Evolutionary conservation across 2,329 filamentous ascomycete species (phyloP), one percentile per base, ranked within the genome.

Genomic region (Sporothrix luriei): DNA sequence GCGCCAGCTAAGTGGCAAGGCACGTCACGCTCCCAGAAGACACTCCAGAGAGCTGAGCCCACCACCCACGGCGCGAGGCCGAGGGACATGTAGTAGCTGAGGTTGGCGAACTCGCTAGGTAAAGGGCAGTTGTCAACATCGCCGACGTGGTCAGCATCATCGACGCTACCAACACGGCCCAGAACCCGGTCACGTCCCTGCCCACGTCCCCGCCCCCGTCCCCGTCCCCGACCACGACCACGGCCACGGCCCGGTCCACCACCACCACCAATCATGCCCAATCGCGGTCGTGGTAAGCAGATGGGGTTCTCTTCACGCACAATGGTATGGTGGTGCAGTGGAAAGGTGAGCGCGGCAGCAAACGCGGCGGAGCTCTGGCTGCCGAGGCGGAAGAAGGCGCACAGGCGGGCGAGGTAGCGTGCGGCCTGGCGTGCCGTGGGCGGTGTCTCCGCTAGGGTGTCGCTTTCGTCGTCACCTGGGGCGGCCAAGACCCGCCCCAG

Each of bases 1-100:
- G 61, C 51, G 24, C 71, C 69, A 4, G 69, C 69, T 21, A 55
- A 40, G 24, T 70, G 48, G 52, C 66, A 72, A n/a, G 69, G 69
- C 61, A 72, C 68, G 21, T 59, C 66, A 1, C 66, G 69, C 61
- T 64, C 69, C 69, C 71, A 72, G 49, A 72, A 65, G n/a, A 70
- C 40, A 33, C 71, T 70, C 66, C 55, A 70, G 29, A 72, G 29
- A 16, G 49, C 51, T 57, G 65, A 43, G 11, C 61, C 52, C 2
- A 69, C 14, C 4, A 67, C 65, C 26, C 46, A n/a, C 9, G 43
- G 61, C 33, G 38, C 62, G 43, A 70, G 59, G 51, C 66, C 66
- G 29, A 72, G 48, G 40, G 69, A 33, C 69, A 72, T 70, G 62
- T 70, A 72, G 21, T 69, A 67, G 52, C 65, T 48, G 49, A 70